Base-by-base conservation (phyloP, 192 early-diverging fungal genomes). In the Diversispora epigaea region DNA sequence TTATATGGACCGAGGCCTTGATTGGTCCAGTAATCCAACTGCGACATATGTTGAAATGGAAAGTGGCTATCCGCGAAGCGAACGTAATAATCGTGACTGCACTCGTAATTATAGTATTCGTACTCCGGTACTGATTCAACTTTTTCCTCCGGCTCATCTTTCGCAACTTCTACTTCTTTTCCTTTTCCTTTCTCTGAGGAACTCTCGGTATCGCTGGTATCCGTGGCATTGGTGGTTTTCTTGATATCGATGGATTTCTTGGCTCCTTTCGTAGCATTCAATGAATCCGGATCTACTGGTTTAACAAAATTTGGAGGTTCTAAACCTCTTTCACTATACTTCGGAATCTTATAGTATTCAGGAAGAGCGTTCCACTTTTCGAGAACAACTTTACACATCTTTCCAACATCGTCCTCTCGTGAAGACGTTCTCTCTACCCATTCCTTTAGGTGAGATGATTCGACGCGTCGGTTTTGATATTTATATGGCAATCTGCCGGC, bases 391-490 rank as follows among this genome's bases (percentile, higher is more conserved):
- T 19, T 46, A 1, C 44, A 44, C n/a, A 4, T n/a, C 25, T 19
- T 45, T 2, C 65, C 65, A 67, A 67, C 47, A 4, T 22, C n/a
- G 22, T 67, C 65, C 22, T 45, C 22, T 47, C 65, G 65, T 6
- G 10, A 25, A 12, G 19, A n/a, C 17, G 47, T 47, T 47, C 25
- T 45, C 11, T n/a, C 14, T 41, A 67, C 65, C 65, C 65, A 67
- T 46, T 67, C 65, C 47, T 67, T 67, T 22, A 67, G 45, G 22
- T 67, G 65, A 47, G 65, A 67, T 41, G 43, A 41, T 46, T 67
- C 65, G 22, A 67, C 65, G 15, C 65, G 65, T 25, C 43, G n/a
- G 11, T 67, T 45, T 22, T 17, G 45, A 15, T 67, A 67, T 22
- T 67, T 67, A 40, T 47, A 67, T 8, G 65, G 65, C 4, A 67